Evolutionary conservation across 371 early-diverging fungal genomes (phyloP).

Genomic region (Lichtheimia hyalospora): DNA sequence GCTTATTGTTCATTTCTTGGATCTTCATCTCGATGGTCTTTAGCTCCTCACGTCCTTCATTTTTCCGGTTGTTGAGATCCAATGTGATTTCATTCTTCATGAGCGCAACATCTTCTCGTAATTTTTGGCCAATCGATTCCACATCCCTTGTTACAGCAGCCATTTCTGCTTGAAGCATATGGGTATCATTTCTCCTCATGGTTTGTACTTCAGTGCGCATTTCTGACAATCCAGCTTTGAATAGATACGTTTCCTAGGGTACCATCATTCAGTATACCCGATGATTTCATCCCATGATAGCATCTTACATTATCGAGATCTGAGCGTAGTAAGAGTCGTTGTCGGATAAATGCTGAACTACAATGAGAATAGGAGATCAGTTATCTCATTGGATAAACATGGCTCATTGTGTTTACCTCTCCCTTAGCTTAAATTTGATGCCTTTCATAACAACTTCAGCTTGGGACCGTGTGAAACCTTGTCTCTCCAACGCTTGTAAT

Average conservation of each 20-base stretch:
- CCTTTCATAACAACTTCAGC: constrained; percentile 74
- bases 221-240: constrained; percentile 78
- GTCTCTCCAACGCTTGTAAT: constrained; percentile 58
- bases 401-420: constrained; percentile 27
- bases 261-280: not conserved
- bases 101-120: constrained; percentile 74
- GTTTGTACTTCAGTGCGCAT: constrained; percentile 87
- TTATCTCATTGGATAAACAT: no score
- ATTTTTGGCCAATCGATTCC: constrained; percentile 70
- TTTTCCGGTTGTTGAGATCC: constrained; percentile 88
- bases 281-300: constrained; percentile 7
- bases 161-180: constrained; percentile 71
- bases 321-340: constrained; percentile 28
- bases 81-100: constrained; percentile 86
- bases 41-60: constrained; percentile 79
- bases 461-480: constrained; percentile 69
- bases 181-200: constrained; percentile 84
- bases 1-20: constrained; percentile 85
- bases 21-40: constrained; percentile 80
- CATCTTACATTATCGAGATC: constrained; percentile 54
- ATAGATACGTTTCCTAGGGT: constrained; percentile 64
- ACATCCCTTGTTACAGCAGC: constrained; percentile 79
- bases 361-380: no score
- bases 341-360: constrained; percentile 22
- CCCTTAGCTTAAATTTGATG: constrained; percentile 65